Percentiles rank a stretch among this genome's conserved stretches.
Evolutionary conservation across 2,329 filamentous ascomycete species (phyloP).

Genomic region (Paradendryphiella salina): DNA sequence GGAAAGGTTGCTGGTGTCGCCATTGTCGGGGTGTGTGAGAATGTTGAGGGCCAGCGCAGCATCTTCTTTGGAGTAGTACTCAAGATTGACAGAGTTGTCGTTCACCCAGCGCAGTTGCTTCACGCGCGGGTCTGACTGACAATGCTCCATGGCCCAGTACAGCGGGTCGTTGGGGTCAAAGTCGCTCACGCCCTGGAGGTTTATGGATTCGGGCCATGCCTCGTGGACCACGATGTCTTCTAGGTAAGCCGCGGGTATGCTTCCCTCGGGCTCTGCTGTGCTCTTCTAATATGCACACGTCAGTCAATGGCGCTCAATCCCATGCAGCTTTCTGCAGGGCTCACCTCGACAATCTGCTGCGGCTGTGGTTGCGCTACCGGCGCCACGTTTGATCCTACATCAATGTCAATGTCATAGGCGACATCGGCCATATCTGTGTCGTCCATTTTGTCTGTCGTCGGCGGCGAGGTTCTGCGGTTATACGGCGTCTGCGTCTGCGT

Average conservation of each 20-base stretch:
- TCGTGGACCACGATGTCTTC: conserved; percentile 37
- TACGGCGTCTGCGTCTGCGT: conserved; percentile 12
- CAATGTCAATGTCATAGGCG: conserved; percentile 46
- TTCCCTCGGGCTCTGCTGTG: conserved; percentile 9
- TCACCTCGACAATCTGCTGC: conserved; percentile 27
- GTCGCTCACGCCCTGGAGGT: conserved; percentile 80
- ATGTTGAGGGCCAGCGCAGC: conserved; percentile 59
- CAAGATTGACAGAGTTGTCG: conserved; percentile 83
- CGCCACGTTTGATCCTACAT: conserved; percentile 28
- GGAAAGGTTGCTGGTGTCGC: conserved; percentile 49
- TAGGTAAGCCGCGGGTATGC: conserved; percentile 41
- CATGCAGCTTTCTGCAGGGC: conserved; percentile 8
- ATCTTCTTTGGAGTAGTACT: conserved; percentile 65
- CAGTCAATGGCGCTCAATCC: conserved; percentile 6
- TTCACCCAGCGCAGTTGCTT: conserved; percentile 85
- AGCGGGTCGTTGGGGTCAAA: conserved; percentile 80
- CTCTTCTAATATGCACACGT: conserved; percentile 5
- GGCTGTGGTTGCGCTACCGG: conserved; percentile 26
- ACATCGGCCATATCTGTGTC: conserved; percentile 43
- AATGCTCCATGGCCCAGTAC: conserved; percentile 72
- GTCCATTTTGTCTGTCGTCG: conserved; percentile 28
- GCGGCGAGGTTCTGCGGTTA: conserved; percentile 5
- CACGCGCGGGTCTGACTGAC: conserved; percentile 58
- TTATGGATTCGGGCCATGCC: conserved; percentile 66
- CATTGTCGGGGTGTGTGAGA: conserved; percentile 56